Evolutionary conservation across 2,329 filamentous ascomycete species (phyloP).

Genomic region (Zopfia rhizophila): DNA sequence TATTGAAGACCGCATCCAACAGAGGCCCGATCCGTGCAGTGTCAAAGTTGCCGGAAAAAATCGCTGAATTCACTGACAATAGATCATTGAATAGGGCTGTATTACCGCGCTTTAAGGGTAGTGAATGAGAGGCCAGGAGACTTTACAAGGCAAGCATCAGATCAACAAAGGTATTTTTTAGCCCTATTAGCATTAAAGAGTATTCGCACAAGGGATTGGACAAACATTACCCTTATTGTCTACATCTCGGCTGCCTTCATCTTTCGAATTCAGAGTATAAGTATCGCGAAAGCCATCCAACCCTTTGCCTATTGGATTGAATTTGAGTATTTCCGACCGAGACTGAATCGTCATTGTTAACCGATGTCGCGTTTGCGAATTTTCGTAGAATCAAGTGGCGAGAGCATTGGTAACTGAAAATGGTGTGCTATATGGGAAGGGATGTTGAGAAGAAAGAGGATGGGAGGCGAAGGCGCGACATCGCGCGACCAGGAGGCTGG

Average conservation of each 20-base stretch:
- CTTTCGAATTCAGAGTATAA: slow-evolving; percentile 12
- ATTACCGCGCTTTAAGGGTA: not conserved
- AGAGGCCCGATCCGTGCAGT: slow-evolving; percentile 7
- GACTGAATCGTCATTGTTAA: slow-evolving; percentile 15
- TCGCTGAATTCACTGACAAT: slow-evolving; percentile 1
- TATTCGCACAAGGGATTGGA: not conserved
- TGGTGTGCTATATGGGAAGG: too few species aligned
- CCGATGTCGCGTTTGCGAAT: not conserved
- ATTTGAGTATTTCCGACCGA: slow-evolving; percentile 13
- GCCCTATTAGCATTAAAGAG: slow-evolving; percentile 9
- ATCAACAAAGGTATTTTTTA: slow-evolving; percentile 9
- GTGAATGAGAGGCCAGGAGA: not conserved
- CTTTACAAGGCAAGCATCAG: too few species aligned
- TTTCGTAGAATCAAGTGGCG: too few species aligned
- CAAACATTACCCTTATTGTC: slow-evolving; percentile 4
- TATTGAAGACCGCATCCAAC: slow-evolving; percentile 12
- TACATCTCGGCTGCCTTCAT: not conserved
- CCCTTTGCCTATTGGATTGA: slow-evolving; percentile 20
- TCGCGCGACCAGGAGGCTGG: too few species aligned
- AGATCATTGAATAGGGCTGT: slow-evolving; percentile 1
- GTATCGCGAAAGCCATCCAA: slow-evolving; percentile 18
- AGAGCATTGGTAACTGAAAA: too few species aligned
- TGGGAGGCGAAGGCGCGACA: too few species aligned
- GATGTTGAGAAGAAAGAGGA: too few species aligned
- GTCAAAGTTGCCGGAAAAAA: slow-evolving; percentile 5